These are phyloP conservation scores for Cyclotella choctawhatcheeana DNA, from an alignment of 108 stramenopile species.

Conservation along the genomic window DNA sequence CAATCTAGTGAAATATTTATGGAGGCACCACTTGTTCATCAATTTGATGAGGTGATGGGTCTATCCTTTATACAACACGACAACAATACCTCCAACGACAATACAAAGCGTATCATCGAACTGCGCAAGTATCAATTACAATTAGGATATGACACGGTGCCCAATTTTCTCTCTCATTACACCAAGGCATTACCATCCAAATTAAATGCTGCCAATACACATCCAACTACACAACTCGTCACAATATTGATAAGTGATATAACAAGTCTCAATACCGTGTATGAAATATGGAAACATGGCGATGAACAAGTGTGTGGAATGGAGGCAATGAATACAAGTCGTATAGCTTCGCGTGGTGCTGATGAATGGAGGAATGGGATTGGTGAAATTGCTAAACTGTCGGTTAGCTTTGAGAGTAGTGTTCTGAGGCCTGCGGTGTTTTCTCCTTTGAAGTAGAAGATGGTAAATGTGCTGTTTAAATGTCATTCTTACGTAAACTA, in stretches of 20 bases:
- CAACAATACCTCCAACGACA: not conserved
- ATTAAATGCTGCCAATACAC: slow-evolving; percentile 58
- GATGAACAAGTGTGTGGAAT: slow-evolving; percentile 37
- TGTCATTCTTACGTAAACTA: too few relatives aligned
- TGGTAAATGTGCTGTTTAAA: too few relatives aligned
- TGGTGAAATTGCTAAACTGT: slow-evolving; percentile 65
- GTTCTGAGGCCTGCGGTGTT: slow-evolving; percentile 59
- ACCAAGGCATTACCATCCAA: slow-evolving; percentile 70
- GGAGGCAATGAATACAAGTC: slow-evolving; percentile 64
- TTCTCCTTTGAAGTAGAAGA: slow-evolving; percentile 56
- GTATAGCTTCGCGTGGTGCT: slow-evolving; percentile 59
- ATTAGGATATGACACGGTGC: slow-evolving; percentile 78
- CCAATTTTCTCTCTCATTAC: slow-evolving; percentile 63
- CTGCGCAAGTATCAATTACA: slow-evolving; percentile 68
- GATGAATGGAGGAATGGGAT: slow-evolving; percentile 67
- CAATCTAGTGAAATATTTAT: slow-evolving; percentile 61
- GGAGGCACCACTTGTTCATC: slow-evolving; percentile 54
- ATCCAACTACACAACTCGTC: slow-evolving; percentile 62
- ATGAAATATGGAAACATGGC: slow-evolving; percentile 82
- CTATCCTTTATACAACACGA: slow-evolving; percentile 25
- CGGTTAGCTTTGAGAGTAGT: slow-evolving; percentile 48
- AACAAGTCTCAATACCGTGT: slow-evolving; percentile 70
- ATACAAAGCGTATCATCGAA: slow-evolving; percentile 56
- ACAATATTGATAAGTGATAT: slow-evolving; percentile 68
- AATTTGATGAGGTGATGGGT: slow-evolving; percentile 45